Conservation (phyloP, 1,139 yeast genomes). For the Sugiyamaella neomexicana region DNA sequence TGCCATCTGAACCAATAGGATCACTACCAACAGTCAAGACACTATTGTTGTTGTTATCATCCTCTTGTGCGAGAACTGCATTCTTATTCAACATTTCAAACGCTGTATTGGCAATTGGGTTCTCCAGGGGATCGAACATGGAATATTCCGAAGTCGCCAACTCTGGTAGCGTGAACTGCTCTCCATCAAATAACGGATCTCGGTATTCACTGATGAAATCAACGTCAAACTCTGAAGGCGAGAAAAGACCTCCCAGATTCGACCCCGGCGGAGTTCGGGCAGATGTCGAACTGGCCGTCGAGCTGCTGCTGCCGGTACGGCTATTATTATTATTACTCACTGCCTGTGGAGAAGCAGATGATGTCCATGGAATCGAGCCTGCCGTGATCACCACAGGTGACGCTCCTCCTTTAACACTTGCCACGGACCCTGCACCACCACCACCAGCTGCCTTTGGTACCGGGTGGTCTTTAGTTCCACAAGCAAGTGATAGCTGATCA, state of each 20-base stretch:
- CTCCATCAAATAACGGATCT: conserved; percentile 40
- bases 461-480: conserved; percentile 68
- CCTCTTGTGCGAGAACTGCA: conserved; percentile 3
- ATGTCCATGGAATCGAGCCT: conserved; percentile 26
- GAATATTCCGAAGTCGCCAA: conserved; percentile 58
- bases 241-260: conserved; percentile 18
- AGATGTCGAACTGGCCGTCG: conserved; percentile 6
- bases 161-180: conserved; percentile 39
- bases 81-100: conserved; percentile 23
- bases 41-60: conserved; percentile 18
- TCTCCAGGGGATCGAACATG: conserved; percentile 61
- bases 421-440: not conserved
- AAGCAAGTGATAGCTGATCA: conserved; percentile 69
- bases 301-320: not conserved
- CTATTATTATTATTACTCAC: not conserved
- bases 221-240: conserved; percentile 36
- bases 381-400: conserved; percentile 27
- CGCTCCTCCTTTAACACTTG: conserved; percentile 16
- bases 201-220: conserved; percentile 40
- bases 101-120: conserved; percentile 29
- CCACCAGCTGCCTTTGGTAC: conserved; percentile 49
- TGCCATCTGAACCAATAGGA: conserved; percentile 18
- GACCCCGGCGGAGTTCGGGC: conserved; percentile 15
- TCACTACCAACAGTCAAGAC: not conserved
- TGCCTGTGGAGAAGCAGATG: conserved; percentile 20